Conservation (phyloP, 495 filamentous ascomycete genomes). For the Podospora comata region DNA sequence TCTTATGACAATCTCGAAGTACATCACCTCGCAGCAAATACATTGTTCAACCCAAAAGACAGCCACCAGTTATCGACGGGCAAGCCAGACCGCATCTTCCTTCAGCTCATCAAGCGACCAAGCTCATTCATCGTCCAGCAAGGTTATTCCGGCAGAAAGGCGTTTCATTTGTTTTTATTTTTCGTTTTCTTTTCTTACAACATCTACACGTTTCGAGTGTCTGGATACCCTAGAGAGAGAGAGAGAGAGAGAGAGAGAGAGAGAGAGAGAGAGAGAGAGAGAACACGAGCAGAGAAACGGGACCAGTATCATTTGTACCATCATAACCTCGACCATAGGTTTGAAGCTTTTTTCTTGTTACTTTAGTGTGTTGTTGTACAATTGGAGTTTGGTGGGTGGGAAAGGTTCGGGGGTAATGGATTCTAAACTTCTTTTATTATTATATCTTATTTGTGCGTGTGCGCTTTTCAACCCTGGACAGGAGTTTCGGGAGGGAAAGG, state of each 20-base stretch:
- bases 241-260: not conserved
- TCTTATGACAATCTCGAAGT: not conserved
- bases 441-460: not conserved
- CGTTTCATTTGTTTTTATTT: conserved; percentile 1
- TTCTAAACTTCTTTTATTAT: not conserved
- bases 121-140: not conserved
- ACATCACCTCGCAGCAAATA: not conserved
- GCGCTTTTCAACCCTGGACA: not conserved
- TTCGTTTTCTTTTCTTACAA: not conserved
- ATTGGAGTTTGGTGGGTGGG: conserved; percentile 4
- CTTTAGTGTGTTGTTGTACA: not conserved
- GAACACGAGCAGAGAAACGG: not conserved
- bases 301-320: not conserved
- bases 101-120: not conserved
- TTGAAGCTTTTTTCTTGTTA: not conserved
- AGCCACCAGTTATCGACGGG: not conserved
- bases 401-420: conserved; percentile 1
- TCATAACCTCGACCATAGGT: not conserved
- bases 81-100: not conserved
- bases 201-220: not conserved
- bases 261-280: not conserved
- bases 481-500: not conserved
- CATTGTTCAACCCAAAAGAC: not conserved
- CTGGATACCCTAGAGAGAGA: not conserved
- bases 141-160: not conserved